Conservation (phyloP, 169 alveolate species). For the Babesia sp. region DNA sequence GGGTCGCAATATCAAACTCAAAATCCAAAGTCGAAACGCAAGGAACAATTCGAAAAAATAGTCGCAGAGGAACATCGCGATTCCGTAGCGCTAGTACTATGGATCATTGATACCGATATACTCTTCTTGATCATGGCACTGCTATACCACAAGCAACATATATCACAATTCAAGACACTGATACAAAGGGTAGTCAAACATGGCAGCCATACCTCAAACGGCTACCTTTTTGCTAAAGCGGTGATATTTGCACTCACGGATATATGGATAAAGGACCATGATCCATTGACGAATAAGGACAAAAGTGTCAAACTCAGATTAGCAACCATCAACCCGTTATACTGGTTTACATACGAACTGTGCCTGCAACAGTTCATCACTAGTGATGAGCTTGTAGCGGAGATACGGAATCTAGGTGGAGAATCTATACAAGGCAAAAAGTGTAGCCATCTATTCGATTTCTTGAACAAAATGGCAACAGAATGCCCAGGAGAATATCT, state of each 20-base stretch:
- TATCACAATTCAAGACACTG: slow-evolving; percentile 25
- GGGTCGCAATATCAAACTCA: slow-evolving; percentile 1
- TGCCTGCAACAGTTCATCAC: slow-evolving; percentile 37
- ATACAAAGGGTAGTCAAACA: slow-evolving; percentile 19
- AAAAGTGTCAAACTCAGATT: slow-evolving; percentile 32
- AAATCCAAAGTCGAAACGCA: neutral
- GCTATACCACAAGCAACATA: slow-evolving; percentile 25
- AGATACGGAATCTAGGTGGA: slow-evolving; percentile 34
- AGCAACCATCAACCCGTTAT: slow-evolving; percentile 48
- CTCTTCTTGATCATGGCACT: slow-evolving; percentile 25
- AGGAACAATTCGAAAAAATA: slow-evolving; percentile 30
- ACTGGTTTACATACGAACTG: slow-evolving; percentile 52
- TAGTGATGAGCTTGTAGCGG: slow-evolving; percentile 33
- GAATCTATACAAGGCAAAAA: slow-evolving; percentile 48
- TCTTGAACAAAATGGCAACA: slow-evolving; percentile 45
- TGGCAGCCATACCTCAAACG: slow-evolving; percentile 21
- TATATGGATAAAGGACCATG: slow-evolving; percentile 55
- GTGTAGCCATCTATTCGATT: slow-evolving; percentile 40
- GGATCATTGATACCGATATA: slow-evolving; percentile 57
- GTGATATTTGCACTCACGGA: slow-evolving; percentile 47
- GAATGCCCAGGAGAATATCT: slow-evolving; percentile 47
- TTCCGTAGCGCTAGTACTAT: slow-evolving; percentile 11
- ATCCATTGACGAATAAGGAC: slow-evolving; percentile 4
- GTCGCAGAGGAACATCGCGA: slow-evolving; percentile 13
- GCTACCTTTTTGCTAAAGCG: slow-evolving; percentile 35